Evolutionary conservation across 257 asterid species (phyloP).

Genomic region (Solanum stenotomum): DNA sequence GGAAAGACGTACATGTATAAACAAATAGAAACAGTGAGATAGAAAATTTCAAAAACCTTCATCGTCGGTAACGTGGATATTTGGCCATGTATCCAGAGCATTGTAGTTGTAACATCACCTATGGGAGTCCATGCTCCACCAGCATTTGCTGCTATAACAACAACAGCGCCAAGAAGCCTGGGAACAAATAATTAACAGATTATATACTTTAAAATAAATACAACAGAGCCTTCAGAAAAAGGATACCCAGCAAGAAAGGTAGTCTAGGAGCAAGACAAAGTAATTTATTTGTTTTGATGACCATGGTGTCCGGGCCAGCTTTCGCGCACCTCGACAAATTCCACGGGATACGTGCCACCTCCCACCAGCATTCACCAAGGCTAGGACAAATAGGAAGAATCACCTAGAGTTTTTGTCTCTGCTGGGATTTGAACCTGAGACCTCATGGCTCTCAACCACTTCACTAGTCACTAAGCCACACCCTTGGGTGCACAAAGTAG

Average conservation of each 20-base stretch:
- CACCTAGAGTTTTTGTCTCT: background rate
- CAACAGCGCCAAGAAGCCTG: constrained; percentile 97
- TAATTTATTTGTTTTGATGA: background rate
- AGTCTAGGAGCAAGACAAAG: background rate
- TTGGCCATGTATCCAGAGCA: constrained; percentile 99
- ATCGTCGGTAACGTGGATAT: constrained; percentile 81
- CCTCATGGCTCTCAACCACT: background rate
- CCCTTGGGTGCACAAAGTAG: background rate
- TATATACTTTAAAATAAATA: background rate
- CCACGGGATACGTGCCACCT: background rate
- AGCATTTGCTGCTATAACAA: constrained; percentile 97
- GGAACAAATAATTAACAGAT: constrained; percentile 10
- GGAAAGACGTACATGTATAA: background rate
- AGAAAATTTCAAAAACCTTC: constrained; percentile 50
- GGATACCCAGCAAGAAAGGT: background rate
- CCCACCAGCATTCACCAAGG: background rate
- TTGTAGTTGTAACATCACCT: constrained; percentile 96
- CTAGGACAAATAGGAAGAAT: background rate
- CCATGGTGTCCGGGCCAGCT: background rate
- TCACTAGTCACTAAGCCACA: background rate
- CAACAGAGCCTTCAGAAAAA: background rate
- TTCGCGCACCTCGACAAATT: background rate
- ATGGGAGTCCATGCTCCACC: constrained; percentile 99
- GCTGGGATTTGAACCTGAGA: background rate
- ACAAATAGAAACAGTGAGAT: background rate